Conservation (phyloP, 371 early-diverging fungal species). For the Lichtheimia hyalospora region DNA sequence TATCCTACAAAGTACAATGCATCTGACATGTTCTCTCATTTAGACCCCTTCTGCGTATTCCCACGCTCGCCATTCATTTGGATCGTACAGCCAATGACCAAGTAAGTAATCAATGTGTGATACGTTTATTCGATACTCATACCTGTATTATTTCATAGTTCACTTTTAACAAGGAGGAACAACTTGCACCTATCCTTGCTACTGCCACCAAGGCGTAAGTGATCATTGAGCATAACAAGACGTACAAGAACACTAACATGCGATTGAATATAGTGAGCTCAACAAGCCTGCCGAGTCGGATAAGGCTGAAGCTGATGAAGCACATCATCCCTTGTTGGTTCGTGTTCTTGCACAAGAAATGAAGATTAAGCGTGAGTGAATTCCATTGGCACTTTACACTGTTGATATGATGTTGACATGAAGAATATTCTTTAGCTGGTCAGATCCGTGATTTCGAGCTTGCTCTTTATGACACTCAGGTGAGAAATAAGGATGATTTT, state of each 20-base stretch:
- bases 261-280: constrained; percentile 18
- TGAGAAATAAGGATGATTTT: not conserved
- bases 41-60: constrained; percentile 89
- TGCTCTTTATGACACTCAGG: constrained; percentile 79
- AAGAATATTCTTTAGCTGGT: constrained; percentile 39
- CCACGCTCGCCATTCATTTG: constrained; percentile 96
- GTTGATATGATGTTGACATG: not conserved
- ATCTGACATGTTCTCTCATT: not conserved
- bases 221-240: not conserved
- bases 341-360: constrained; percentile 75
- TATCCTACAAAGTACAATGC: not conserved
- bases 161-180: constrained; percentile 93
- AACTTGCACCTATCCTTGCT: constrained; percentile 88
- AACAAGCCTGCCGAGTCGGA: constrained; percentile 17
- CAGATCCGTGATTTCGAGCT: constrained; percentile 94
- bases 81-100: constrained; percentile 80
- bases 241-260: not conserved
- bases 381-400: not conserved
- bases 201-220: constrained; percentile 71
- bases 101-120: constrained; percentile 14
- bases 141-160: constrained; percentile 41
- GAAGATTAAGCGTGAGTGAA: constrained; percentile 58
- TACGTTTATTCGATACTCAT: not conserved
- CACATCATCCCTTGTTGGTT: constrained; percentile 78
- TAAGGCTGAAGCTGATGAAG: constrained; percentile 34